Base-by-base conservation (phyloP, 352 stramenopile genomes). In the Blastocystis sp. region DNA sequence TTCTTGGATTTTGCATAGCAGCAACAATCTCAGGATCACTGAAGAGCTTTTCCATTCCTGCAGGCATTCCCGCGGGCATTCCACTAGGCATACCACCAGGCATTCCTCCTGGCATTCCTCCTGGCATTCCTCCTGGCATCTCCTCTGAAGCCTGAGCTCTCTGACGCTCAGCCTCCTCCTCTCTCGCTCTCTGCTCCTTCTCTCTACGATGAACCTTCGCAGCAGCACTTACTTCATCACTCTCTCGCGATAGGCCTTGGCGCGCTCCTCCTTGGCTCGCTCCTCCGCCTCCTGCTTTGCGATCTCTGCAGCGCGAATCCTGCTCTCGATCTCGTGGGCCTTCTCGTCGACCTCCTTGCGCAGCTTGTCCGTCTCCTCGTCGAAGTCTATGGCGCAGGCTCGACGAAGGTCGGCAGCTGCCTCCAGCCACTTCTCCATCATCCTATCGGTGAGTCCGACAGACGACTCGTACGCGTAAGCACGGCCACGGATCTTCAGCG, bases 11-110 rank as follows among this genome's bases (percentile, higher is more conserved):
- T 16, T 75, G 64, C 64, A 75, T 75, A 24, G 64, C 64, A 45
- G 64, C 64, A 24, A 47, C 64, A 16, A 75, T 41, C 24, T 75
- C 64, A 11, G 64, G 64, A 41, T 75, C 64, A 20, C 45, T 75
- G 37, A 75, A 43, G n/a, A 47, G 34, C 45, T 75, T 37, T 18
- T 26, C 45, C 64, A 75, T 75, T 75, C 64, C 64, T 18, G 34
- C 64, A 75, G 64, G 64, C 64, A 75, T 75, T 24, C 62, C 62
- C 37, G 24, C 64, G 45, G 64, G 64, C 64, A 75, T 75, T 45
- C 64, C 64, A 41, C 64, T 7, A 0, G 64, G 64, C 64, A 75
- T 75, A 50, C 64, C 64, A 41, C 64, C 64, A 1, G 62, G 62
- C 64, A 75, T 75, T 16, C 64, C 64, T 50, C 64, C 64, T 16